Percentiles rank a stretch among this genome's conserved stretches.
phyloP scores from a whole-genome alignment of 176 grass and related monocot genomes.

The Carex littledalei region DNA sequence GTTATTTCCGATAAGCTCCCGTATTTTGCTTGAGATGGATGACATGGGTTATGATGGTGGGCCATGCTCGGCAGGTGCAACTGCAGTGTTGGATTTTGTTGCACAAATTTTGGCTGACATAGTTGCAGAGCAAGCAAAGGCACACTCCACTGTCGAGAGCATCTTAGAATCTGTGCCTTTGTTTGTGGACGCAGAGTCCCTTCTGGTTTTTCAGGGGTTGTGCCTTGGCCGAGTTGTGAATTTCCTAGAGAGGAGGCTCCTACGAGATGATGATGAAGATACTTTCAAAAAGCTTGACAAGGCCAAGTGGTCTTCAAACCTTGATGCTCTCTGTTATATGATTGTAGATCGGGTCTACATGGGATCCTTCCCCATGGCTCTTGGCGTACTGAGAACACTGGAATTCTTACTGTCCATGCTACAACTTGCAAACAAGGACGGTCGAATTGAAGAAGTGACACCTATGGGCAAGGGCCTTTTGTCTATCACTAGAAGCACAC shows the following conservation, averaged over 20 bases:
- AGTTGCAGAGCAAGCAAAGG: slow-evolving; percentile 83
- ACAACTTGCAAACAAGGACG: slow-evolving; percentile 96
- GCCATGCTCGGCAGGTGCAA: slow-evolving; percentile 90
- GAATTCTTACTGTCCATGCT: slow-evolving; percentile 98
- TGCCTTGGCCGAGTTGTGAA: slow-evolving; percentile 99
- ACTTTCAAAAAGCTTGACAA: slow-evolving; percentile 83
- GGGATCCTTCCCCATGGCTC: slow-evolving; percentile 83
- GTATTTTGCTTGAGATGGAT: slow-evolving; percentile 86
- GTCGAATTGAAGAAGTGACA: slow-evolving; percentile 79
- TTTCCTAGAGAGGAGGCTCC: slow-evolving; percentile 88
- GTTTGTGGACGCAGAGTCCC: slow-evolving; percentile 78
- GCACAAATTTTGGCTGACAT: slow-evolving; percentile 94
- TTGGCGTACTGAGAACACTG: slow-evolving; percentile 71
- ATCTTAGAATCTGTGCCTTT: slow-evolving; percentile 83
- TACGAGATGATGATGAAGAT: slow-evolving; percentile 94
- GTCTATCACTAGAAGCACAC: slow-evolving; percentile 80
- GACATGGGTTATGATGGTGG: slow-evolving; percentile 95
- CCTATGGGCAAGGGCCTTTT: slow-evolving; percentile 91
- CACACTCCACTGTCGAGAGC: slow-evolving; percentile 70
- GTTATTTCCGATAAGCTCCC: slow-evolving; percentile 71
- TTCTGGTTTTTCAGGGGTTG: slow-evolving; percentile 91
- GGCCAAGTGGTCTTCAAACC: slow-evolving; percentile 81
- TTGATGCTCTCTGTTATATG: slow-evolving; percentile 95
- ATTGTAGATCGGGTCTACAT: slow-evolving; percentile 94
- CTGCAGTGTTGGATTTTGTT: slow-evolving; percentile 95